Percentiles rank a stretch among this genome's conserved stretches.
phyloP scores from a whole-genome alignment of 1,139 yeast species.

The Blastobotrys malaysiensis region DNA sequence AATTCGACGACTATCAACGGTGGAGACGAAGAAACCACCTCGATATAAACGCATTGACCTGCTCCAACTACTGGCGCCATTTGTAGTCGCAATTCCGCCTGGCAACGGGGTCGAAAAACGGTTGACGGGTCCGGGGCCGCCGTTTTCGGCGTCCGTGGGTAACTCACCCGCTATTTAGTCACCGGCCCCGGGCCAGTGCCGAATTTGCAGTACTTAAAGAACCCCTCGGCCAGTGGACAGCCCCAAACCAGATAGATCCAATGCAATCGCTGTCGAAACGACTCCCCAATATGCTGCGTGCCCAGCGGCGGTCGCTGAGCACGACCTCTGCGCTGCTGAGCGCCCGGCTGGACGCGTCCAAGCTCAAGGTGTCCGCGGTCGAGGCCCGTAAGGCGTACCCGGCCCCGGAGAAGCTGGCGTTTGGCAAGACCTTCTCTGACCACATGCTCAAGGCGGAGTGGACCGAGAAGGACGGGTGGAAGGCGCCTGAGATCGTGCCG shows the following conservation, averaged over 20 bases:
- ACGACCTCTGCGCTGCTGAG: background rate
- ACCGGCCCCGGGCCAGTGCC: background rate
- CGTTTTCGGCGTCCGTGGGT: background rate
- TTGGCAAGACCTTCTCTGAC: constrained; percentile 83
- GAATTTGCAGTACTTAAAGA: background rate
- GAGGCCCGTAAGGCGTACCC: constrained; percentile 56
- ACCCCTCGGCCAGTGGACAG: background rate
- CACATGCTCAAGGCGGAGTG: constrained; percentile 90
- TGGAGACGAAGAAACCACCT: no score
- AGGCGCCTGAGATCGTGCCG: constrained; percentile 75
- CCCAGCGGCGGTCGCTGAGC: background rate
- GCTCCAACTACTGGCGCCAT: no score
- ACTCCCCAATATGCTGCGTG: background rate
- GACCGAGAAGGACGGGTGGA: constrained; percentile 79
- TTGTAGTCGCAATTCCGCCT: no score
- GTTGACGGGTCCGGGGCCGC: background rate
- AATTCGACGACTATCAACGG: no score
- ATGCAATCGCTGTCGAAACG: background rate
- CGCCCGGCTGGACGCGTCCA: constrained; percentile 62
- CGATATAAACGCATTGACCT: no score
- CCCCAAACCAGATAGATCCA: background rate
- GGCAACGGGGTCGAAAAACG: no score
- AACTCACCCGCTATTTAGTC: background rate
- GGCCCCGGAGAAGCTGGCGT: constrained; percentile 70
- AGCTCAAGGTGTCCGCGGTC: constrained; percentile 54